phyloP scores from a whole-genome alignment of 306 rosid genomes.

The Rosa persica region DNA sequence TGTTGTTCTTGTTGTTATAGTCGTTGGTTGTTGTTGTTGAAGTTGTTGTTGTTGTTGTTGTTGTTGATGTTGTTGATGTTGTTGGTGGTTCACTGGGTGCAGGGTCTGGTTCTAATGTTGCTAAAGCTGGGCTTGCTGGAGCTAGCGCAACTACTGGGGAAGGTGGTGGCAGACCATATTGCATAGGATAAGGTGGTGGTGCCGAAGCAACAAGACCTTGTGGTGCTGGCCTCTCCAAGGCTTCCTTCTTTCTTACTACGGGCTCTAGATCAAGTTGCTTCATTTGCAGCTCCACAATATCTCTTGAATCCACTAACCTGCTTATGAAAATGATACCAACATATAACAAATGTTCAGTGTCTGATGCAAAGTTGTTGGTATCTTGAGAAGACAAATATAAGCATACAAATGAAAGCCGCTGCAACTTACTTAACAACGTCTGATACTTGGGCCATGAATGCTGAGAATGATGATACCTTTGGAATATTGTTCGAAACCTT shows the following conservation, averaged over 20 bases:
- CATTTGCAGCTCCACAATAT: conserved; percentile 75
- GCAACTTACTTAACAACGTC: conserved; percentile 74
- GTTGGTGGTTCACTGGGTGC: no score
- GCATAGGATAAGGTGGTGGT: conserved; percentile 38
- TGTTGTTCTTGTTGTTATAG: no score
- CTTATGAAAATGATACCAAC: conserved; percentile 22
- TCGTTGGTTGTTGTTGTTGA: no score
- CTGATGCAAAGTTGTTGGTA: neutral
- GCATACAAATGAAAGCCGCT: neutral
- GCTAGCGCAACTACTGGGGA: conserved; percentile 39
- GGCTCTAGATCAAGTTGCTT: conserved; percentile 78
- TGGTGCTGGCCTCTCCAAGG: conserved; percentile 60
- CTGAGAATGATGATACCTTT: conserved; percentile 51
- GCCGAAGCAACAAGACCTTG: conserved; percentile 17
- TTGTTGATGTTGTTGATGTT: no score
- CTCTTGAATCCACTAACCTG: conserved; percentile 94
- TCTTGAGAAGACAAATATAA: neutral
- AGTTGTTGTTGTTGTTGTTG: no score
- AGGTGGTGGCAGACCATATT: conserved; percentile 40
- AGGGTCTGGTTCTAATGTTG: conserved; percentile 39
- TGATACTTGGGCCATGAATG: conserved; percentile 80
- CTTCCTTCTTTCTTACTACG: conserved; percentile 71
- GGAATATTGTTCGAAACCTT: conserved; percentile 33
- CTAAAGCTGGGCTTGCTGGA: conserved; percentile 49
- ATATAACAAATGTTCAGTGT: neutral